Evolutionary conservation across 495 filamentous ascomycete species (phyloP).

Genomic region (Daldinia concentrica): DNA sequence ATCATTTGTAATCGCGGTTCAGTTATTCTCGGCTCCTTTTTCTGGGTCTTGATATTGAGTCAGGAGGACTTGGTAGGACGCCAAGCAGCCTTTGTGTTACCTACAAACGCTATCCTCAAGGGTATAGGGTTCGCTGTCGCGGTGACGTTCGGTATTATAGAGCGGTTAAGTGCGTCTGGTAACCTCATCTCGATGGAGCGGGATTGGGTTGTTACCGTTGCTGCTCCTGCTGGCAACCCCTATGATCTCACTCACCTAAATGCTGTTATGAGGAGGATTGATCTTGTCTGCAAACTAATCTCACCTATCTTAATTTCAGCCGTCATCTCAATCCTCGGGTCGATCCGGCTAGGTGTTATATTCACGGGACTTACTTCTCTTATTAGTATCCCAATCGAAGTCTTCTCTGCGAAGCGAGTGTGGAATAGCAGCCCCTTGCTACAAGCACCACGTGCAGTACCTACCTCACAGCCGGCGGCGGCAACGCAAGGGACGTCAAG

Average conservation of each 20-base stretch:
- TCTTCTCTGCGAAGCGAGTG: constrained; percentile 50
- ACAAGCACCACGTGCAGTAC: constrained; percentile 39
- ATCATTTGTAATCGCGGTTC: constrained; percentile 57
- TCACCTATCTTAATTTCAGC: constrained; percentile 68
- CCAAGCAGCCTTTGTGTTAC: constrained; percentile 17
- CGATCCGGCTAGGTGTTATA: constrained; percentile 60
- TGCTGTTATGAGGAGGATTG: constrained; percentile 73
- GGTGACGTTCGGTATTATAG: constrained; percentile 63
- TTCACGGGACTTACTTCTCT: constrained; percentile 52
- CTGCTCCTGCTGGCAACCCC: constrained; percentile 42
- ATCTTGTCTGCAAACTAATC: constrained; percentile 74
- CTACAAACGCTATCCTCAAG: constrained; percentile 32
- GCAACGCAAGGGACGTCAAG: constrained; percentile 19
- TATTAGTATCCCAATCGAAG: constrained; percentile 49
- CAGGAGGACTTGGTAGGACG: constrained; percentile 43
- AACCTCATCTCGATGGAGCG: constrained; percentile 72
- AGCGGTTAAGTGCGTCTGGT: constrained; percentile 63
- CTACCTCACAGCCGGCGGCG: constrained; percentile 12
- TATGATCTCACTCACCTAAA: constrained; percentile 62
- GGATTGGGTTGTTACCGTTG: constrained; percentile 67
- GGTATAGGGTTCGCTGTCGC: constrained; percentile 54
- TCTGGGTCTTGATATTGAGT: constrained; percentile 56
- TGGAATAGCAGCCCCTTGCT: constrained; percentile 50
- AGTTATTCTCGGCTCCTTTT: constrained; percentile 60
- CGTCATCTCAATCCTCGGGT: constrained; percentile 55